Conservation (phyloP, 192 early-diverging fungal genomes). For the Kickxella alabastrina region DNA sequence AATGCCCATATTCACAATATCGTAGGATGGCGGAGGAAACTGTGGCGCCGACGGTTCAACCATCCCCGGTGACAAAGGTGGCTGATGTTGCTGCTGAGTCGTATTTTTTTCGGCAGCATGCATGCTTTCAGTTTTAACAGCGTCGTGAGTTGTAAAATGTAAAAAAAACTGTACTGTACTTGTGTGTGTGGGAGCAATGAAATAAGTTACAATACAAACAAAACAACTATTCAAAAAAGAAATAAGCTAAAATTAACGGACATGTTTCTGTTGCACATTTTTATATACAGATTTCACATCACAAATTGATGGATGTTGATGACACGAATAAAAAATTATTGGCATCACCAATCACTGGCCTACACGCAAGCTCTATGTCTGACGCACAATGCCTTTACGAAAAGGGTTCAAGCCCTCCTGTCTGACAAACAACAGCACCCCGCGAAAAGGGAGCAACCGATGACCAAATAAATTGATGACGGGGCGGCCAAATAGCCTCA, state of each 20-base stretch:
- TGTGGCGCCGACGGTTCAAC: constrained; percentile 26
- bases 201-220: background rate
- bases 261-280: background rate
- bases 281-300: background rate
- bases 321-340: too few species aligned
- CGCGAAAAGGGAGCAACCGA: too few species aligned
- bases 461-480: too few species aligned
- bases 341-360: too few species aligned
- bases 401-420: too few species aligned
- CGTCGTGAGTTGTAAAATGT: background rate
- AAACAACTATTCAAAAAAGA: background rate
- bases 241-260: too few species aligned
- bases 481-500: too few species aligned
- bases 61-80: constrained; percentile 1
- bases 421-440: too few species aligned
- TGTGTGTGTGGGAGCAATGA: background rate
- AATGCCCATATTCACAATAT: constrained; percentile 26
- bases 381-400: too few species aligned
- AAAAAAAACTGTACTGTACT: background rate
- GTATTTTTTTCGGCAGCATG: constrained; percentile 5
- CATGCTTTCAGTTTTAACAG: background rate
- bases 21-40: constrained; percentile 38
- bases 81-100: background rate
- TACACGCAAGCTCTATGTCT: too few species aligned
- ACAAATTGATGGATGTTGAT: too few species aligned